Base-by-base conservation (phyloP, 148 eudicot genomes). In the Gaultheria prostrata region DNA sequence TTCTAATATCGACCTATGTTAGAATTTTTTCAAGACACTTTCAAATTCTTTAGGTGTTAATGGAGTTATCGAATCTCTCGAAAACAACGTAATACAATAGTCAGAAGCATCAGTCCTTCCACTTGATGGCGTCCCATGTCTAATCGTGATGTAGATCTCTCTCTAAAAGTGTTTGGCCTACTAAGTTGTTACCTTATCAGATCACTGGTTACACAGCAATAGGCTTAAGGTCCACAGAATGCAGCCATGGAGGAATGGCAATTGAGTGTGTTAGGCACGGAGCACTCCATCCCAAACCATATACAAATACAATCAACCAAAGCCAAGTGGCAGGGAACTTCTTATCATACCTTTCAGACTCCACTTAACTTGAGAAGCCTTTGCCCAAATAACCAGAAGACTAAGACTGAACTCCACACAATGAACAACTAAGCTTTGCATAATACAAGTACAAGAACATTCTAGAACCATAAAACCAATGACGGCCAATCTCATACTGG, bases 281-380 rank as follows among this genome's bases (percentile, higher is more conserved):
- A 69, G 73, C 43, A 69, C 43, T 32, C 74, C 74, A 69, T 69
- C 73, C 73, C 74, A 69, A 15, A 20, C 21, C 74, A 24, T 65
- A 24, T 24, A 65, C 12, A 65, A 26, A 53, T 39, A 15, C 2
- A 53, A 53, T 6, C 5, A 61, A 21, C 12, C 32, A 24, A 9
- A 65, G 71, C 71, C 30, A 15, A 14, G 74, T 17, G 10, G 61
- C 20, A 2, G 61, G 74, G 73, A 43, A 69, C 39, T 69, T 56
- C 73, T 30, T 43, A 12, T 69, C 39, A 39, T 69, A 32, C 43
- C 32, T 63, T 63, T 63, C 70, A 63, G 30, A 63, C 70, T 63
- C 70, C 70, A 63, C 70, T 63, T 11, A 63, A 26, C 70, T 11
- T n/a, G 10, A n/a, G 70, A 63, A 63, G 30, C 12, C 53, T 24